Evolutionary conservation across 495 filamentous ascomycete genomes (phyloP).

Genomic region (Aspergillus hancockii): DNA sequence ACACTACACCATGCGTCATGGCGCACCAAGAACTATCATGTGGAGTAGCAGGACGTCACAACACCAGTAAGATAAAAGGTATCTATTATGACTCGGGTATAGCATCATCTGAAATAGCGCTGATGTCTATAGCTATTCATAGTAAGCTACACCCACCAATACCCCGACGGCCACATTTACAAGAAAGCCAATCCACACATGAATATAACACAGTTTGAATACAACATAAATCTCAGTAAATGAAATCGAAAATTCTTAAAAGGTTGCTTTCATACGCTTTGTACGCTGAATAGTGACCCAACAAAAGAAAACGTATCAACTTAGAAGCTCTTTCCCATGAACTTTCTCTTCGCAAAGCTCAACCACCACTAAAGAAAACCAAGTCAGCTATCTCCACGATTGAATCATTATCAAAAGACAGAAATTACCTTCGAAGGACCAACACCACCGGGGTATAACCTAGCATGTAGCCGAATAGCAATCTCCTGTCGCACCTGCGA

Average conservation of each 20-base stretch:
- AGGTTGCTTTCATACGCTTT: constrained; percentile 13
- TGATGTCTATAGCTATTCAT: no score
- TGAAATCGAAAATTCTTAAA: constrained; percentile 9
- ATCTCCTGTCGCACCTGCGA: constrained; percentile 91
- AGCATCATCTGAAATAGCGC: no score
- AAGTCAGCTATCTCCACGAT: constrained; percentile 8
- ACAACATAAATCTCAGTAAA: constrained; percentile 5
- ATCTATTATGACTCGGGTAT: no score
- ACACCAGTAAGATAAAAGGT: background rate
- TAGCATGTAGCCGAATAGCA: constrained; percentile 73
- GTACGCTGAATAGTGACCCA: constrained; percentile 18
- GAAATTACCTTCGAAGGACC: constrained; percentile 78
- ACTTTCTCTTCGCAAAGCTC: constrained; percentile 97
- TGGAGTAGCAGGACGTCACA: background rate
- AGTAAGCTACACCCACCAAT: no score
- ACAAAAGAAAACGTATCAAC: constrained; percentile 29
- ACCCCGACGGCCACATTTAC: no score
- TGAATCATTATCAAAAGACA: background rate
- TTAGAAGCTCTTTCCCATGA: constrained; percentile 93
- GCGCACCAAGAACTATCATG: background rate
- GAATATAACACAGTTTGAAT: constrained; percentile 11
- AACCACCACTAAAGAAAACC: constrained; percentile 74
- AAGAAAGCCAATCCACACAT: background rate
- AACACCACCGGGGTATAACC: constrained; percentile 81
- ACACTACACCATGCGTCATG: background rate